Conservation (phyloP, 805 yeast species). For the Zygosaccharomyces gambellarensis region DNA sequence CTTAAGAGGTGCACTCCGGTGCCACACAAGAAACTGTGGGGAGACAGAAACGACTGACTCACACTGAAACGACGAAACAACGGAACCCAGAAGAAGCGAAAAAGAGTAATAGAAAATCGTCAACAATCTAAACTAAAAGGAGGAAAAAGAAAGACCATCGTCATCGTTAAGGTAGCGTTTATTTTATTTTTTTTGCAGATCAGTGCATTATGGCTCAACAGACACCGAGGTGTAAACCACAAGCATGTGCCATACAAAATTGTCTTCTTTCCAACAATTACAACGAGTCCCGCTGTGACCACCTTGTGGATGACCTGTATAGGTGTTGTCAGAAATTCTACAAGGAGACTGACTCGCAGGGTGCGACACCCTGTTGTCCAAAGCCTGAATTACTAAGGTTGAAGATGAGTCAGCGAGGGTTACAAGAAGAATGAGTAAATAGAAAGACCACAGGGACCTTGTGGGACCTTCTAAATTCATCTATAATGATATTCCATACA, state of each 20-base stretch:
- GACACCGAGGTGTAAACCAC: conserved; percentile 56
- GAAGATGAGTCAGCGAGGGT: conserved; percentile 60
- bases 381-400: conserved; percentile 54
- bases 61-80: conserved; percentile 2
- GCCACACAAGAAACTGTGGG: conserved; percentile 7
- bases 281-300: conserved; percentile 71
- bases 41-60: conserved; percentile 5
- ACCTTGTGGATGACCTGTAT: conserved; percentile 64
- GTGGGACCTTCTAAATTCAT: background rate
- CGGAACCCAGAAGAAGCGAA: background rate
- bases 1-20: conserved; percentile 1
- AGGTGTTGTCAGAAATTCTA: conserved; percentile 71
- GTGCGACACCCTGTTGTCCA: conserved; percentile 75
- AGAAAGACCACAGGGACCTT: background rate
- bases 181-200: background rate
- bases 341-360: conserved; percentile 50
- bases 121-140: background rate
- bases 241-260: conserved; percentile 73
- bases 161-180: background rate
- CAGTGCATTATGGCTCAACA: conserved; percentile 6
- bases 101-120: background rate
- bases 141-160: background rate
- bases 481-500: background rate
- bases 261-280: conserved; percentile 60
- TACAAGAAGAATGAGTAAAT: background rate